These are phyloP conservation scores for Gaeumannomyces sp. DNA, from an alignment of 2,329 filamentous ascomycete genomes.

Conservation along the genomic window DNA sequence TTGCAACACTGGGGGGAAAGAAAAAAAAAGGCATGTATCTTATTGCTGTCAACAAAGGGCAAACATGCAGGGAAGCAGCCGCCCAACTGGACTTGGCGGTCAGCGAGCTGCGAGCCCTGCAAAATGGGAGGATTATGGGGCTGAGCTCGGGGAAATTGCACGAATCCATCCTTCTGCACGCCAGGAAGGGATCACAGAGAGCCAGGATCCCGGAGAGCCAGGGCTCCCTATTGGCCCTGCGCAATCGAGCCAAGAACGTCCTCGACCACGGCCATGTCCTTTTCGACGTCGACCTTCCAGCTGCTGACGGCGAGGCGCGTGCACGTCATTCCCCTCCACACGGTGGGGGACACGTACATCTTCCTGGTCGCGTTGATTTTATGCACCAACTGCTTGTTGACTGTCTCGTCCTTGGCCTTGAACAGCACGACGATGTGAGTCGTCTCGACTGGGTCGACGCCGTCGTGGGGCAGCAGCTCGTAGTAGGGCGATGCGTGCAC, in stretches of 20 bases:
- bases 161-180: background rate
- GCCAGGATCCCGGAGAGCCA: background rate
- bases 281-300: conserved; percentile 67
- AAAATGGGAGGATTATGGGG: background rate
- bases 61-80: background rate
- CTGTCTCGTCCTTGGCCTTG: conserved; percentile 54
- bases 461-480: conserved; percentile 55
- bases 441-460: conserved; percentile 36
- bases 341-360: conserved; percentile 79
- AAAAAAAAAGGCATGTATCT: background rate
- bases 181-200: background rate
- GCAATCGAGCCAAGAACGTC: conserved; percentile 42
- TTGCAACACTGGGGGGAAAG: background rate
- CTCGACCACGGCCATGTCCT: conserved; percentile 60
- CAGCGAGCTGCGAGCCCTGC: background rate
- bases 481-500: conserved; percentile 57
- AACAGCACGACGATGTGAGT: conserved; percentile 70
- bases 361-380: conserved; percentile 67
- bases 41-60: background rate
- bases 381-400: conserved; percentile 63
- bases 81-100: too few species aligned
- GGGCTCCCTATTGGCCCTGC: background rate
- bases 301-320: conserved; percentile 81
- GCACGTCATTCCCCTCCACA: conserved; percentile 67
- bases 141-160: background rate